Base-by-base conservation (phyloP, 768 basidiomycete genomes). In the Tubosaeta sp. region DNA sequence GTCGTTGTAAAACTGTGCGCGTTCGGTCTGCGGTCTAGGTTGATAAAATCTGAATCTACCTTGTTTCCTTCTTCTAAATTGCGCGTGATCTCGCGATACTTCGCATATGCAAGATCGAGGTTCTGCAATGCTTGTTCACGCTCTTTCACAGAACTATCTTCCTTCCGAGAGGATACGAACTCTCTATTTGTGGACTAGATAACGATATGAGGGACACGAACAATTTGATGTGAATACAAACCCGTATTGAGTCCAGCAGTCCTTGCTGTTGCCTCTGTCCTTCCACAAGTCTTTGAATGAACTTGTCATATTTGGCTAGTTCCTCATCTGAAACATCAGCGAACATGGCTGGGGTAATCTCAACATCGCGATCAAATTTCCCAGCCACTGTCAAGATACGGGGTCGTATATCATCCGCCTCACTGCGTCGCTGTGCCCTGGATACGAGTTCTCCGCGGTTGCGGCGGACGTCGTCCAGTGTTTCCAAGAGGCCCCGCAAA, bases 31-130 rank as follows among this genome's bases (percentile, higher is more conserved):
- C 42, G 16, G 3, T n/a, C 35, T 24, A 16, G 44, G 44, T 42
- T 32, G 14, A 39, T 21, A 30, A 11, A 6, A 36, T 3, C 24
- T 22, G 29, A 30, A 24, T 55, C 13, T 58, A 87, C 92, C 73
- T 90, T 87, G 59, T 88, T 76, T 6, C 94, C 94, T 64, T 98
- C 95, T 35, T 89, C 84, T 6, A 96, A 72, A 68, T 98, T 94
- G 44, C 80, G 78, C 2, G 74, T 76, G 13, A 96, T 87, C 64
- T 97, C 94, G 48, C 79, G 76, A 67, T 93, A 96, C 61, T 91
- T 92, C 70, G 84, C 84, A 68, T 89, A 89, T 0, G 94, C 90
- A 11, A 86, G 67, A 56, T 95, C 91, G 38, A 95, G 80, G 12
- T 82, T 81, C 63, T 91, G 90, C 24, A 98, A 69, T 0, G 85